Evolutionary conservation across 768 basidiomycete genomes (phyloP), one percentile per base, ranked within the genome.

Genomic region (Rhizopogon rudus): DNA sequence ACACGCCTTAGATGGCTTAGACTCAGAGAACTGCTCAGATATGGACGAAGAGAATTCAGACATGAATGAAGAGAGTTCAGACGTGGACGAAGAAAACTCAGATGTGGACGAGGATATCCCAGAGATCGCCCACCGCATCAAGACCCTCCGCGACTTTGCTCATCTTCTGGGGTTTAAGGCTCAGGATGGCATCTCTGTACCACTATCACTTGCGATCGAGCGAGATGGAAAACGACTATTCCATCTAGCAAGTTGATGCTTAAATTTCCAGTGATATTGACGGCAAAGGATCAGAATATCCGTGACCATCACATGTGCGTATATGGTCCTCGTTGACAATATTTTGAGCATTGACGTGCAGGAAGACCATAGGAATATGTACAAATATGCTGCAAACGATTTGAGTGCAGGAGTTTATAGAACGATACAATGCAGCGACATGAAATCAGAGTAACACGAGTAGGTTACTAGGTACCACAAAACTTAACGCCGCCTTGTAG

Each of bases 221-320:
- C 60, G 66, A 12, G 61, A 69, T 16, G 65, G 65, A 13, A 52
- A 60, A 33, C 39, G 43, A 1, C 37, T 69, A 39, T 55, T 65
- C 3, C 53, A 53, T 13, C 57, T 69, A 1, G 65, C 65, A 13
- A 39, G 12, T 43, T 49, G 43, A 40, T 65, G 66, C 39, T 52
- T 67, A 40, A 59, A 64, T 28, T 61, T 67, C 3, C 67, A n/a
- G n/a, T n/a, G n/a, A n/a, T n/a, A n/a, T n/a, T 16, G 44, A 20
- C n/a, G 61, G 63, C 33, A 29, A 48, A 31, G 45, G 31, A 6
- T 31, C 45, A 4, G 45, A n/a, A 12, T 33, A 12, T 4, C 17
- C 7, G 31, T 33, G 31, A 33, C 17, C 14, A 20, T 20, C 12
- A 17, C 20, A 33, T 14, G 45, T 35, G 17, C 6, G 45, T 48